Percentiles rank a stretch among this genome's conserved stretches.
phyloP scores from a whole-genome alignment of 768 basidiomycete genomes.

The Guyanaporus albipodus region DNA sequence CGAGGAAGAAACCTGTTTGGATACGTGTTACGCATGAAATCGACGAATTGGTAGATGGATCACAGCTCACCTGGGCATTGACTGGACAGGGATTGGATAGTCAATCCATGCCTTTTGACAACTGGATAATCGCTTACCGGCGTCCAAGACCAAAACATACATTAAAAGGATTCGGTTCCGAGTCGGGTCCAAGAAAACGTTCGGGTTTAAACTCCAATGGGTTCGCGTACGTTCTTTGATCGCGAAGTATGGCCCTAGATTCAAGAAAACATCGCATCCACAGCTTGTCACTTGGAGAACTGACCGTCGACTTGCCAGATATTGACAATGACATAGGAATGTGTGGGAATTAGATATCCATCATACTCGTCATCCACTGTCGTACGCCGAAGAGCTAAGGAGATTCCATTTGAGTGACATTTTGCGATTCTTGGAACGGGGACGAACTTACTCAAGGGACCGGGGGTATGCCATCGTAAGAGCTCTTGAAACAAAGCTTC shows the following conservation, averaged over 20 bases:
- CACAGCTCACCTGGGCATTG: conserved; percentile 11
- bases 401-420: background rate
- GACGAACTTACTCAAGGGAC: conserved; percentile 6
- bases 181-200: conserved; percentile 18
- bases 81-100: background rate
- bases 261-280: background rate
- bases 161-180: conserved; percentile 12
- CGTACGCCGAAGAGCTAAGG: conserved; percentile 7
- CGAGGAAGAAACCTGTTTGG: conserved; percentile 24
- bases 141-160: conserved; percentile 19
- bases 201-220: conserved; percentile 22
- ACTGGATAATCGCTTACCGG: background rate
- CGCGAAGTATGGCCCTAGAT: conserved; percentile 18
- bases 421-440: background rate
- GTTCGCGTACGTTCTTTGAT: conserved; percentile 12
- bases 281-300: too few relatives aligned
- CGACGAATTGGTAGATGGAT: background rate
- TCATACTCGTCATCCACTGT: conserved; percentile 15
- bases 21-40: background rate
- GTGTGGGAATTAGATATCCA: conserved; percentile 19
- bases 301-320: conserved; percentile 9
- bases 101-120: background rate
- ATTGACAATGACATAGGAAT: conserved; percentile 16
- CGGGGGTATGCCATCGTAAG: conserved; percentile 18
- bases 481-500: conserved; percentile 25